Base-by-base conservation (phyloP, 2,329 filamentous ascomycete species). In the Penicillium hesseltinei region DNA sequence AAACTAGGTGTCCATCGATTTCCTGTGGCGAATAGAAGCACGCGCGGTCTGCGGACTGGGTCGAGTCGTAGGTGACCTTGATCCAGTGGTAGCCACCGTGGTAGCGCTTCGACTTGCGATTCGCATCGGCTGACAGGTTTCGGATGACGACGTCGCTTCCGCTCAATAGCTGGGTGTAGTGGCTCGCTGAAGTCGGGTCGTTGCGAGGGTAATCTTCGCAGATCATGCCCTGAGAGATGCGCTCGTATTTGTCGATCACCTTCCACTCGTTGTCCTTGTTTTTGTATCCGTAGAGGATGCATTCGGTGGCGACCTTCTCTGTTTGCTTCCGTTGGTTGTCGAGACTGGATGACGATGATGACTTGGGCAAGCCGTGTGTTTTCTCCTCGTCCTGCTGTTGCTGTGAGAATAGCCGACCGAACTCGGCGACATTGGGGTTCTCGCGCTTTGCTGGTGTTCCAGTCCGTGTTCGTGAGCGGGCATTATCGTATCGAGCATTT, bases 121-220 rank as follows among this genome's bases (percentile, higher is more conserved):
- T 85, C 67, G 95, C 90, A 38, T 88, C 87, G 19, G 83, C 77
- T 2, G 88, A 89, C 51, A 96, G 77, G 10, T 84, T 83, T 57
- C 86, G 84, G 47, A 88, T 86, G 9, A 88, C 84, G 10, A 89
- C 86, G 50, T 89, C 85, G 66, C 91, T 88, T 61, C 88, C 84
- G 60, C 90, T 84, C 64, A 92, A 85, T 1, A 87, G 84, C 70
- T 90, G 77, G n/a, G 78, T 89, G 78, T 89, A 93, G 57, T 88
- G 82, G 56, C 83, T 81, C 69, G 85, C 84, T 61, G 87, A 82
- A 55, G 85, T 81, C 3, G 90, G 89, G n/a, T 93, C 88, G 62
- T 90, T 87, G 61, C 93, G 87, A 9, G 92, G 86, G 75, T 97
- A 97, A 76, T 97, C 92, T 77, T 97, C 93, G 75, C 92, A 92